These are phyloP conservation scores for Coccinonectria pachysandricola DNA, from an alignment of 2,329 filamentous ascomycete genomes.

Conservation along the genomic window DNA sequence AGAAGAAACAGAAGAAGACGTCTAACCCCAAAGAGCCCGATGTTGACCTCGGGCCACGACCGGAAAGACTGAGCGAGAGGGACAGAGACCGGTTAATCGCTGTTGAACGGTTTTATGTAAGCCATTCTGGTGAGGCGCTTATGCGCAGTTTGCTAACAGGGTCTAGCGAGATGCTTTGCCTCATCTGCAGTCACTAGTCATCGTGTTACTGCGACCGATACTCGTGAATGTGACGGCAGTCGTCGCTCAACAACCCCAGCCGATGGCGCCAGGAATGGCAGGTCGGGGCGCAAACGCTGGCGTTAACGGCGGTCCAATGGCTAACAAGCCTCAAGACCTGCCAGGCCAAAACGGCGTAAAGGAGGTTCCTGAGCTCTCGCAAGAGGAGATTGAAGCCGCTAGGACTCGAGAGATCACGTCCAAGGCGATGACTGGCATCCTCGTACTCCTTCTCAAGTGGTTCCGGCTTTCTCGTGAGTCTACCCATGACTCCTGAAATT, in stretches of 20 bases:
- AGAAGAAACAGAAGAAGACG: constrained; percentile 16
- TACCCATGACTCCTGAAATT: constrained; percentile 7
- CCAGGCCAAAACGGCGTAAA: constrained; percentile 22
- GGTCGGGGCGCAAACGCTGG: constrained; percentile 29
- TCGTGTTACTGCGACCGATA: constrained; percentile 83
- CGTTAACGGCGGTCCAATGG: constrained; percentile 28
- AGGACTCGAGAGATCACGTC: constrained; percentile 77
- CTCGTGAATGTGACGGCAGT: constrained; percentile 81
- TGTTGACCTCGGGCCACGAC: constrained; percentile 37
- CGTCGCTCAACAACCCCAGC: constrained; percentile 48
- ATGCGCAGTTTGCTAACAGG: too few relatives aligned
- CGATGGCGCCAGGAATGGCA: constrained; percentile 35
- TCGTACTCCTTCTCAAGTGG: constrained; percentile 90
- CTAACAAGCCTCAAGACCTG: constrained; percentile 22
- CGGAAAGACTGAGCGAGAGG: constrained; percentile 37
- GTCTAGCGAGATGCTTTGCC: constrained; percentile 62
- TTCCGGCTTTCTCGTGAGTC: constrained; percentile 82
- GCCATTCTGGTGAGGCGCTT: constrained; percentile 53
- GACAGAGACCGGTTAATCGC: constrained; percentile 56
- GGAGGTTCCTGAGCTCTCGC: constrained; percentile 38
- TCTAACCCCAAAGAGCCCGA: constrained; percentile 15
- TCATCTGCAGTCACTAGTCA: constrained; percentile 83
- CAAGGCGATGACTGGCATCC: constrained; percentile 83
- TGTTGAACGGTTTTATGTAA: constrained; percentile 78
- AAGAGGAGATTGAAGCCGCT: constrained; percentile 73